Conservation (phyloP, 2,329 filamentous ascomycete genomes). For the Lizonia empirigonia region DNA sequence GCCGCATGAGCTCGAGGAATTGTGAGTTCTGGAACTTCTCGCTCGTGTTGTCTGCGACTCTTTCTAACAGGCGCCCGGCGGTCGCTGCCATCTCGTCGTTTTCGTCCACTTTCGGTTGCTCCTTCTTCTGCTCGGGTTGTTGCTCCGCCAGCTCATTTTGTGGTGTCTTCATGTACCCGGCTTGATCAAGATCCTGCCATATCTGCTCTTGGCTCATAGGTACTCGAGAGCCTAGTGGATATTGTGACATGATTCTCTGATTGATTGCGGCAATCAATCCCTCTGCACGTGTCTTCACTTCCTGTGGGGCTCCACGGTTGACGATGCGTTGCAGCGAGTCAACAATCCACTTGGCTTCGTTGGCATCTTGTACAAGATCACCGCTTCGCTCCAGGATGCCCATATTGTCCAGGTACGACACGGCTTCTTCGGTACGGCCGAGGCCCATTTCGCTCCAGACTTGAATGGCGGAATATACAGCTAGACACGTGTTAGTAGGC, state of each 20-base stretch:
- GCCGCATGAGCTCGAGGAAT: constrained; percentile 78
- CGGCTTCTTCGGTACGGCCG: constrained; percentile 32
- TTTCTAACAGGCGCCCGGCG: constrained; percentile 71
- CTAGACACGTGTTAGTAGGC: constrained; percentile 28
- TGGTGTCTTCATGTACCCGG: constrained; percentile 36
- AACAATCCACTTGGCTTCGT: constrained; percentile 42
- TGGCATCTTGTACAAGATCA: constrained; percentile 34
- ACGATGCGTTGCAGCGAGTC: constrained; percentile 40
- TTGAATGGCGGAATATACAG: constrained; percentile 42
- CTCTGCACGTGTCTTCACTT: constrained; percentile 35
- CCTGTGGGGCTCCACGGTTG: constrained; percentile 30
- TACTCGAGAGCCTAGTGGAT: constrained; percentile 32
- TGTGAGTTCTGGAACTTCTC: constrained; percentile 79
- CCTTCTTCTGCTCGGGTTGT: constrained; percentile 40
- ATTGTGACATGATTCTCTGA: constrained; percentile 45
- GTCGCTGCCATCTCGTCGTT: constrained; percentile 74
- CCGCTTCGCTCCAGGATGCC: constrained; percentile 33
- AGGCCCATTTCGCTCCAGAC: constrained; percentile 42
- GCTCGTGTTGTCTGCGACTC: constrained; percentile 70
- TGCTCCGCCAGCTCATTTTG: constrained; percentile 23
- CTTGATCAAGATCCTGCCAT: constrained; percentile 39
- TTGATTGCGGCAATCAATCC: constrained; percentile 41
- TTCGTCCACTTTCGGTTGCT: constrained; percentile 47
- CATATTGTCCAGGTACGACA: constrained; percentile 34
- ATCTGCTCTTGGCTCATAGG: constrained; percentile 32